A percentile compares a stretch with the other conserved stretches of the same genome.
Evolutionary conservation across 2,329 filamentous ascomycete species (phyloP).

Genomic region (Epichloe scottii): DNA sequence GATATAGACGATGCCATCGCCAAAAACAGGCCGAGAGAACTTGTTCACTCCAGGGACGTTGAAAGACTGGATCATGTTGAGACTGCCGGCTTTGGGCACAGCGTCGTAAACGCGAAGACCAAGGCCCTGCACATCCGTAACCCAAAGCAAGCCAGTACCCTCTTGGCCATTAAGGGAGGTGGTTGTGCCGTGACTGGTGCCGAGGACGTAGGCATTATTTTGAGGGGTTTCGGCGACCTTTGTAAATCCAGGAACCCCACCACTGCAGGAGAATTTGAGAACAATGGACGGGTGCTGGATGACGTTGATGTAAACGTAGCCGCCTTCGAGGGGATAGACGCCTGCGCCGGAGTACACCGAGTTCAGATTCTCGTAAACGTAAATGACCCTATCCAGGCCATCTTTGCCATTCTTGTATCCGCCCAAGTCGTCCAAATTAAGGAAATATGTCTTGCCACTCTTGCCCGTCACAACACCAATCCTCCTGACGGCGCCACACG

Average conservation of each 20-base stretch:
- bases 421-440: conserved; percentile 28
- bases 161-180: conserved; percentile 40
- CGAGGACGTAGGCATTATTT: conserved; percentile 38
- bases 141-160: conserved; percentile 45
- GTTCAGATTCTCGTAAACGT: conserved; percentile 30
- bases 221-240: conserved; percentile 37
- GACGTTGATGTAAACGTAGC: conserved; percentile 36
- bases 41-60: conserved; percentile 39
- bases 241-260: conserved; percentile 38
- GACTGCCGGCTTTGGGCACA: conserved; percentile 30
- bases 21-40: conserved; percentile 45
- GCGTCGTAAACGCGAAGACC: conserved; percentile 41
- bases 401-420: conserved; percentile 25
- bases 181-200: conserved; percentile 43
- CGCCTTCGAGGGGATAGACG: conserved; percentile 35
- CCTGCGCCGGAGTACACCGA: conserved; percentile 34
- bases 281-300: conserved; percentile 42
- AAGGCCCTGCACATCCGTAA: conserved; percentile 39
- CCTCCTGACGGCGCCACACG: conserved; percentile 28
- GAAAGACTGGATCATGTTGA: conserved; percentile 38
- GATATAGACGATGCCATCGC: conserved; percentile 42
- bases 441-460: conserved; percentile 35
- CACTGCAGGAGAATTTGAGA: conserved; percentile 43
- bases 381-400: conserved; percentile 29
- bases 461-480: conserved; percentile 39